These are phyloP conservation scores for Tuber umbilicatum DNA, from an alignment of 495 filamentous ascomycete genomes.

Conservation along the genomic window DNA sequence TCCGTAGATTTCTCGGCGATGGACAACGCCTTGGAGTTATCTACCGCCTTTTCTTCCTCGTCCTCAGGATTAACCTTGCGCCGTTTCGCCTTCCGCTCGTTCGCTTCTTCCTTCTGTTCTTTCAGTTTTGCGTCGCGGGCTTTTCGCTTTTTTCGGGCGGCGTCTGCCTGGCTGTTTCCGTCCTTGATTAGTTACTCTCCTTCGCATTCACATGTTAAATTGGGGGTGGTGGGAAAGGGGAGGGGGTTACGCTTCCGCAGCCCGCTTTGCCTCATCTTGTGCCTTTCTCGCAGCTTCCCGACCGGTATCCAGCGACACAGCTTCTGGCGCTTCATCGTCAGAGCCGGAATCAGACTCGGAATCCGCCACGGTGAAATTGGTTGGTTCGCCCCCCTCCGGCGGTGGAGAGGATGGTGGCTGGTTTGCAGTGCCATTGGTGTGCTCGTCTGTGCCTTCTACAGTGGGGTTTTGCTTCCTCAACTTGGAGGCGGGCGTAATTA, in stretches of 20 bases:
- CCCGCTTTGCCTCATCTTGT: constrained; percentile 28
- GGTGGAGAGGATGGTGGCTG: background rate
- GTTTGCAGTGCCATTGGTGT: background rate
- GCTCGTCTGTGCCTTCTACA: background rate
- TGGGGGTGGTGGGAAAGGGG: too few species aligned
- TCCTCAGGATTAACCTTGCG: constrained; percentile 10
- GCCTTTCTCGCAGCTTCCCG: constrained; percentile 22
- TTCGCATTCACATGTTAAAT: background rate
- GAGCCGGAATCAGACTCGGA: constrained; percentile 12
- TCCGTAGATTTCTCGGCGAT: constrained; percentile 10
- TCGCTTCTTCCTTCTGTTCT: constrained; percentile 28
- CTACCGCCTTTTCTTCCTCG: constrained; percentile 11
- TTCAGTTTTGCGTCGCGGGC: constrained; percentile 30
- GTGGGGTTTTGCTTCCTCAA: too few species aligned
- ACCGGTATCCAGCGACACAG: constrained; percentile 28
- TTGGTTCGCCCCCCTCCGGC: constrained; percentile 3
- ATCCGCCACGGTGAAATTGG: background rate
- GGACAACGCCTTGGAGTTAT: constrained; percentile 20
- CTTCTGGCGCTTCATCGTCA: constrained; percentile 40
- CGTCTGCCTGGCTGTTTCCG: constrained; percentile 31
- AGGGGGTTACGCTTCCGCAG: constrained; percentile 33
- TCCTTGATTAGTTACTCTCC: constrained; percentile 9
- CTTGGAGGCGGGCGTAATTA: background rate
- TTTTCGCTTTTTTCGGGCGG: constrained; percentile 33
- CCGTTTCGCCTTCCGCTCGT: constrained; percentile 24